These are phyloP conservation scores for Brassica carinata DNA, from an alignment of 345 rosid genomes.

Conservation along the genomic window DNA sequence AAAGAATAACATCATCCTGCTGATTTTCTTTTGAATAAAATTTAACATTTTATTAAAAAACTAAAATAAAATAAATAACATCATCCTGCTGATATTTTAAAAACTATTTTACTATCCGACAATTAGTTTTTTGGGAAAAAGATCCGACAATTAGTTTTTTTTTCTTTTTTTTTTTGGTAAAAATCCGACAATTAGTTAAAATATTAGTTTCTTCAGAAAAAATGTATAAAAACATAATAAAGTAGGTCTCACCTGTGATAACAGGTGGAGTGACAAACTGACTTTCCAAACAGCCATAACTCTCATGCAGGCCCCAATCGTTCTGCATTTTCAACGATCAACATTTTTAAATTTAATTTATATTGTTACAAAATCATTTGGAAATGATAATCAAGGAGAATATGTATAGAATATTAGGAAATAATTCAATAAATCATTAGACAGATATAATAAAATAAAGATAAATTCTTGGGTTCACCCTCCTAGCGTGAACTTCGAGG, in stretches of 20 bases:
- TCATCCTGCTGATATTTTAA: too few species aligned
- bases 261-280: constrained; percentile 35
- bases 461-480: too few species aligned
- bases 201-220: neutral
- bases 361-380: constrained; percentile 21
- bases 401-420: neutral
- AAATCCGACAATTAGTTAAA: neutral
- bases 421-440: neutral
- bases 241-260: constrained; percentile 43
- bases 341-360: neutral
- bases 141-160: neutral
- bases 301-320: constrained; percentile 60
- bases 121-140: too few species aligned
- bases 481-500: too few species aligned
- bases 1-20: neutral
- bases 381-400: constrained; percentile 18
- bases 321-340: constrained; percentile 46
- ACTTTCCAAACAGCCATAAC: constrained; percentile 52
- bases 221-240: neutral
- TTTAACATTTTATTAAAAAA: too few species aligned
- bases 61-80: too few species aligned
- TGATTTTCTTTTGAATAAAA: too few species aligned
- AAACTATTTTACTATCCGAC: neutral
- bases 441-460: too few species aligned
- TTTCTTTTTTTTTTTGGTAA: too few species aligned